Percentiles rank a stretch among this genome's conserved stretches.
Conservation (phyloP, 2,329 filamentous ascomycete genomes). For the Diaporthe amygdali region DNA sequence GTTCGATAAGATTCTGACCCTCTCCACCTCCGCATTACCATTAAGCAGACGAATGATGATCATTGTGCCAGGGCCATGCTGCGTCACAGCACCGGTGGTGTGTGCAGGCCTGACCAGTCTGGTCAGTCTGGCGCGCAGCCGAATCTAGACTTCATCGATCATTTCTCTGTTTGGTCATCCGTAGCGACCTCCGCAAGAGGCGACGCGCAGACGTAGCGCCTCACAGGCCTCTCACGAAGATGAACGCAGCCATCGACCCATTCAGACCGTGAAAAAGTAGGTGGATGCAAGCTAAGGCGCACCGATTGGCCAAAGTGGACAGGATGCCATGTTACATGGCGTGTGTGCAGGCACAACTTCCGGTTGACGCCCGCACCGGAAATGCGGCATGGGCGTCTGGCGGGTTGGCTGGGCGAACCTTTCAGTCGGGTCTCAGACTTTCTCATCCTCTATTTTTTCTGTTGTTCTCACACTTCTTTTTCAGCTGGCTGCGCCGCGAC, state of each 20-base stretch:
- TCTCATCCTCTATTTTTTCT: neutral
- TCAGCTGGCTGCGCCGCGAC: slow-evolving; percentile 12
- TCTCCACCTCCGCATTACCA: no score
- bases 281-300: neutral
- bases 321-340: slow-evolving; percentile 1
- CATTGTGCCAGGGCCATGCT: neutral
- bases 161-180: neutral
- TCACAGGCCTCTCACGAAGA: neutral
- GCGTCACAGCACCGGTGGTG: neutral
- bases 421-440: neutral
- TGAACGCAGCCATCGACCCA: neutral
- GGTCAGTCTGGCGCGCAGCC: neutral
- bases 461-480: neutral
- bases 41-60: neutral
- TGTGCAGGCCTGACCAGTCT: no score
- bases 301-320: neutral
- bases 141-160: neutral
- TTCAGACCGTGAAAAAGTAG: neutral
- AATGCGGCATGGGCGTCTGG: neutral
- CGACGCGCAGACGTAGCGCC: neutral
- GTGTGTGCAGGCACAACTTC: neutral
- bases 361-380: neutral
- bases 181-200: neutral
- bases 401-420: neutral
- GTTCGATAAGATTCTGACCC: neutral